Percentiles rank a stretch among this genome's conserved stretches.
These are phyloP conservation scores for Gomphus bonarii DNA, from an alignment of 1,284 basidiomycete species.

Conservation along the genomic window DNA sequence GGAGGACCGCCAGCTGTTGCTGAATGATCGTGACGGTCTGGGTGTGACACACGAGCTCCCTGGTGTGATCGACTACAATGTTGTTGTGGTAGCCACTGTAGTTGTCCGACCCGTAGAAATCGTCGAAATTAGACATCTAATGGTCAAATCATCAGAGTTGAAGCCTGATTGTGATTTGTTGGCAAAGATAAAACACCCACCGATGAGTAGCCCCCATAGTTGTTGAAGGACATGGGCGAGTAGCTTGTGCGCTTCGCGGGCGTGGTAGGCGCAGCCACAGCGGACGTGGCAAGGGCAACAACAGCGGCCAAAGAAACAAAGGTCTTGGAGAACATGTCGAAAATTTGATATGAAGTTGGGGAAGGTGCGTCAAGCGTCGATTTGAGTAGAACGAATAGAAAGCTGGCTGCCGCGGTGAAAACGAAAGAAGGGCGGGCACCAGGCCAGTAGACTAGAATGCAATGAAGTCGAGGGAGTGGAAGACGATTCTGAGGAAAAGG, in stretches of 20 bases:
- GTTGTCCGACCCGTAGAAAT: slow-evolving; percentile 18
- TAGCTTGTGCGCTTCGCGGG: background rate
- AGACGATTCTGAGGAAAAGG: background rate
- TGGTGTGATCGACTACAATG: slow-evolving; percentile 12
- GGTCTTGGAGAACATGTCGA: slow-evolving; percentile 15
- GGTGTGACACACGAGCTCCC: slow-evolving; percentile 15
- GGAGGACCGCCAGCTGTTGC: slow-evolving; percentile 16
- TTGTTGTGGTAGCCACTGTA: slow-evolving; percentile 14
- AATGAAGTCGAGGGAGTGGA: slow-evolving; percentile 1
- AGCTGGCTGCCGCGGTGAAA: slow-evolving; percentile 3
- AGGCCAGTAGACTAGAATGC: slow-evolving; percentile 3
- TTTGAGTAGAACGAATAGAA: background rate
- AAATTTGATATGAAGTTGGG: background rate
- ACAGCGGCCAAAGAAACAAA: slow-evolving; percentile 13
- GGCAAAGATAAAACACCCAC: slow-evolving; percentile 4
- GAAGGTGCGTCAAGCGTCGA: background rate
- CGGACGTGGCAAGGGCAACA: slow-evolving; percentile 11
- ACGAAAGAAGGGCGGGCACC: slow-evolving; percentile 7
- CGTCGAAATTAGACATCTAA: slow-evolving; percentile 15
- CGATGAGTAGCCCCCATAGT: slow-evolving; percentile 13
- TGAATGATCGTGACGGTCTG: slow-evolving; percentile 16
- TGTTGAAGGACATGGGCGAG: slow-evolving; percentile 14
- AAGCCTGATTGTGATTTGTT: background rate
- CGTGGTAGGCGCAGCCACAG: background rate
- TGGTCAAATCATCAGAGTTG: background rate